Base-by-base conservation (phyloP, 2,329 filamentous ascomycete genomes). In the Myriangium duriaei region DNA sequence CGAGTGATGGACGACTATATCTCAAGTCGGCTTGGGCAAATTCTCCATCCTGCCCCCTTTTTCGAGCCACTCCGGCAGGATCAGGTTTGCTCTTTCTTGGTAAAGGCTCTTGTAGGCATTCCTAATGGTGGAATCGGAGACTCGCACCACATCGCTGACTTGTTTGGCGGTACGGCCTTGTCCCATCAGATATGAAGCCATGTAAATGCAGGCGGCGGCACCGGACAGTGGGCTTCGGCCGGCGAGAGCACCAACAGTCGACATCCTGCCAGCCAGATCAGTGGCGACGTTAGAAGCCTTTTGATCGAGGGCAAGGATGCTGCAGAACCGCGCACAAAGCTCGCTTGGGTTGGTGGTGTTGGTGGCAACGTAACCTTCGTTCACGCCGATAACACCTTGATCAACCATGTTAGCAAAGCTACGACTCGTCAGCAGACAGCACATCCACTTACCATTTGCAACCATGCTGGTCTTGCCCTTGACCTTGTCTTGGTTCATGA, bases 51-150 rank as follows among this genome's bases (percentile, higher is more conserved):
- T 77, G 26, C 78, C 82, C 41, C 81, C 81, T 42, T 78, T 75
- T 39, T 72, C 69, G 38, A 88, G 69, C 76, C 84, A 88, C 43
- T 81, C 75, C 36, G 75, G 67, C 48, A 81, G 76, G 51, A 95
- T 74, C 42, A 98, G 63, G 44, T 74, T 69, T 39, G 88, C 77
- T 35, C 77, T 74, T 34, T 80, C 77, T 12, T 71, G 68, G 56
- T 87, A 88, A 34, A 98, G 69, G 52, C 82, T 78, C 56, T 91
- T 91, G 67, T 96, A 98, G 0, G 88, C 87, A 16, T 84, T 92
- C 52, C 92, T 87, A 51, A 98, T 94, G 0, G 91, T 98, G 39
- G 91, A 87, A 54, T 98, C 92, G 56, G 86, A 95, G 17, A 98
- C 91, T 47, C 85, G 84, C 1, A 83, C 85, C 12, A 91, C 79